Evolutionary conservation across 2,329 filamentous ascomycete species (phyloP), one percentile per base, ranked within the genome.

Genomic region (Onygenales sp.): DNA sequence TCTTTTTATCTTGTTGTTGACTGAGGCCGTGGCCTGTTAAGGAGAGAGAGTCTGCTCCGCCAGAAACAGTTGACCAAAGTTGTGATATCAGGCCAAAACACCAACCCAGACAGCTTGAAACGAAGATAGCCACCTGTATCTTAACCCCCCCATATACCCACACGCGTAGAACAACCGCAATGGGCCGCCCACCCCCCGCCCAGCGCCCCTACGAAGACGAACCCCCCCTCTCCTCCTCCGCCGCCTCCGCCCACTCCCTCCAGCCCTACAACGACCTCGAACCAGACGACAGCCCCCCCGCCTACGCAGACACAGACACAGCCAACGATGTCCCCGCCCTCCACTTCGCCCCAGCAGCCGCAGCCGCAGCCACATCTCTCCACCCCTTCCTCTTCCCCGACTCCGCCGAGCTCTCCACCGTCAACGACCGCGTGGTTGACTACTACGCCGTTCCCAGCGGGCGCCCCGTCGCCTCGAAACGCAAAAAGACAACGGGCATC

Each of bases 171-270:
- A 39, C 13, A 31, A 13, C 8, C 27, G 5, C 10, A 33, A 49
- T 49, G 46, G 46, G 46, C 5, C 33, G n/a, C 31, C 35, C 46
- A 6, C 9, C 35, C 1, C 17, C 17, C 35, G 11, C 21, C 21
- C 3, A 27, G 5, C 21, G 21, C 10, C 33, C 46, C 7, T 44
- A 31, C 50, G 14, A 32, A n/a, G 50, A 52, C 43, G 42, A 45
- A n/a, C 60, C 43, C 54, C 59, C 17, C 27, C 36, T 38, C 51
- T 14, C 52, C 35, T 47, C 51, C 21, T 49, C 52, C 10, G n/a
- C 47, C 35, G 14, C 52, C 36, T 54, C 52, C 10, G 39, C 36
- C 17, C 52, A 54, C n/a, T 43, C 39, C 17, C 51, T 57, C 39
- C 38, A 54, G 35, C 36, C 54, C 9, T 54, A 55, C 45, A 43